Conservation (phyloP, 2,329 filamentous ascomycete species). For the Cercospora citrullina region DNA sequence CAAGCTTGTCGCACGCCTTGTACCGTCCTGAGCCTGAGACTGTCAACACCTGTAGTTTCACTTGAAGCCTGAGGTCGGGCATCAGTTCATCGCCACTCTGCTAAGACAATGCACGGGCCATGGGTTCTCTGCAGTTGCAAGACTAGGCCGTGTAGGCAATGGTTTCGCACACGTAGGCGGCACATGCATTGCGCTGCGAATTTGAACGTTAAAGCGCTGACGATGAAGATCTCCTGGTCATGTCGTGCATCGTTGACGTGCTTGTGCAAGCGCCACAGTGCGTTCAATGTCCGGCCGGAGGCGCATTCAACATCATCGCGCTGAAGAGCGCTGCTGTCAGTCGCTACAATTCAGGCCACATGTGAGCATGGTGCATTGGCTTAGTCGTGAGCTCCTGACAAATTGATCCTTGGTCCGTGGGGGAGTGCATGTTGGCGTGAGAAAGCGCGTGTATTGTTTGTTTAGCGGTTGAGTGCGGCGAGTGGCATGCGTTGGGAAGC, state of each 20-base stretch:
- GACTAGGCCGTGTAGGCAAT: conserved; percentile 4
- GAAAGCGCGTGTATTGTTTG: conserved; percentile 12
- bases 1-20: conserved; percentile 1
- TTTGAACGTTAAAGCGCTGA: conserved; percentile 7
- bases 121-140: conserved; percentile 24
- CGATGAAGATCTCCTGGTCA: conserved; percentile 21
- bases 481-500: conserved; percentile 22
- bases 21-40: neutral
- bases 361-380: conserved; percentile 17
- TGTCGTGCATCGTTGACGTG: conserved; percentile 19
- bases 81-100: neutral
- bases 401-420: conserved; percentile 18
- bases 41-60: neutral
- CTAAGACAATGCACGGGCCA: conserved; percentile 33
- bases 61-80: neutral
- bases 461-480: conserved; percentile 22
- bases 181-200: conserved; percentile 23
- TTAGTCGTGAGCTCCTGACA: conserved; percentile 23
- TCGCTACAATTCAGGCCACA: conserved; percentile 18
- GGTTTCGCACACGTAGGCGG: conserved; percentile 27
- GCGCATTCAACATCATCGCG: conserved; percentile 4
- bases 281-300: conserved; percentile 14
- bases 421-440: neutral
- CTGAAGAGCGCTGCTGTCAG: conserved; percentile 14
- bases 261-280: conserved; percentile 15